Evolutionary conservation across 257 asterid genomes (phyloP).

Genomic region (Solanum chilense): DNA sequence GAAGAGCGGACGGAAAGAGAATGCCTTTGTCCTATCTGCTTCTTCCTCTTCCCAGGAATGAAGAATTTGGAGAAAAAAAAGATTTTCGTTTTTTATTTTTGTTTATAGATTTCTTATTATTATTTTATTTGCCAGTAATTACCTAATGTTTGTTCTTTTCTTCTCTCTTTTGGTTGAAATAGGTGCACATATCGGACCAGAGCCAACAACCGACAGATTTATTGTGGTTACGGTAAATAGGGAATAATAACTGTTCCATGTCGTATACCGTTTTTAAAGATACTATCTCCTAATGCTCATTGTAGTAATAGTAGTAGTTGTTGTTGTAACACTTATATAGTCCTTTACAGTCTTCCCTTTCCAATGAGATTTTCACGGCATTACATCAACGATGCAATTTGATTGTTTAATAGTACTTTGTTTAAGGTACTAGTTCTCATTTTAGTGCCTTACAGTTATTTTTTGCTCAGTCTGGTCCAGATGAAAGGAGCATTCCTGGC

Average conservation of each 20-base stretch:
- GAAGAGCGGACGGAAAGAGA: too few species aligned
- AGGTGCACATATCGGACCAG: constrained; percentile 99
- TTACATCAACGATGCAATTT: neutral
- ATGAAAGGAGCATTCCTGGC: constrained; percentile 95
- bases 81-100: too few species aligned
- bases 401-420: neutral
- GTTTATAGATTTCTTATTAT: too few species aligned
- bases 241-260: neutral
- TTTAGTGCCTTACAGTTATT: neutral
- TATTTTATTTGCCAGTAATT: neutral
- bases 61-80: too few species aligned
- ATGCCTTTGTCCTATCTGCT: too few species aligned
- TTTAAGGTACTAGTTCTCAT: neutral
- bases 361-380: neutral
- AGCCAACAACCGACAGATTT: constrained; percentile 94
- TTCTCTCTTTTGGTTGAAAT: neutral
- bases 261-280: too few species aligned
- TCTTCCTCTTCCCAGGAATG: too few species aligned
- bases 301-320: neutral
- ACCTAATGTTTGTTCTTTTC: neutral
- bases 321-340: neutral
- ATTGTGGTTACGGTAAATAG: constrained; percentile 76
- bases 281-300: neutral
- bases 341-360: neutral
- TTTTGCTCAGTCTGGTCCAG: constrained; percentile 68